Evolutionary conservation across 2,329 filamentous ascomycete genomes (phyloP).

Genomic region (Botrytis cinerea): DNA sequence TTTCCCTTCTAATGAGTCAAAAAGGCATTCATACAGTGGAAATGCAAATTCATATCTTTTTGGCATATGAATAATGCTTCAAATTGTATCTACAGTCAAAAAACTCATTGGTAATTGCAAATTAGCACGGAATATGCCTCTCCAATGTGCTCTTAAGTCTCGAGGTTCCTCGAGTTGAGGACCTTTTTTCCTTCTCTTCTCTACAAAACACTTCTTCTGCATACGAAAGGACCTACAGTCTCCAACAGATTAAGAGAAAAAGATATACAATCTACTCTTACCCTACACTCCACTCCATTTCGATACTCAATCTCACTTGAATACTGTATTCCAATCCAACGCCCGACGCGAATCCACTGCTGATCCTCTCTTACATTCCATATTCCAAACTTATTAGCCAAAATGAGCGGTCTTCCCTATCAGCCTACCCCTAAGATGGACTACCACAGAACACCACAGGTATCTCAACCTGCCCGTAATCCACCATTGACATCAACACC

Average conservation of each 20-base stretch:
- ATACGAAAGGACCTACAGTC: neutral
- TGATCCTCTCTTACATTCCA: no score
- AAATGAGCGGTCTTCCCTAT: neutral
- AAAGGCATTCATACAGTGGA: neutral
- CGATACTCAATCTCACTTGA: neutral
- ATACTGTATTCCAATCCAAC: neutral
- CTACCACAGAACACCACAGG: neutral
- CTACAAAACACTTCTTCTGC: neutral
- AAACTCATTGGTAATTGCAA: neutral
- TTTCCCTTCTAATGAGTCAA: neutral
- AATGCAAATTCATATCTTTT: neutral
- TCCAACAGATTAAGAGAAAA: neutral
- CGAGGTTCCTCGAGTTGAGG: neutral
- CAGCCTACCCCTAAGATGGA: neutral
- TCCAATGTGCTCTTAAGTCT: neutral
- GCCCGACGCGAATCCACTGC: neutral
- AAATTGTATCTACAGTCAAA: neutral
- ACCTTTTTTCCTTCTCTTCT: neutral
- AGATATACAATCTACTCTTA: no score
- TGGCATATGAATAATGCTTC: neutral
- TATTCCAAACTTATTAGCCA: neutral
- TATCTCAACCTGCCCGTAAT: accelerated
- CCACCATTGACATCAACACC: neutral
- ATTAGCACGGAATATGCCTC: neutral
- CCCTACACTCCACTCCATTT: neutral